Conservation (phyloP, 2,329 filamentous ascomycete species). For the Myrmaecium sp. region DNA sequence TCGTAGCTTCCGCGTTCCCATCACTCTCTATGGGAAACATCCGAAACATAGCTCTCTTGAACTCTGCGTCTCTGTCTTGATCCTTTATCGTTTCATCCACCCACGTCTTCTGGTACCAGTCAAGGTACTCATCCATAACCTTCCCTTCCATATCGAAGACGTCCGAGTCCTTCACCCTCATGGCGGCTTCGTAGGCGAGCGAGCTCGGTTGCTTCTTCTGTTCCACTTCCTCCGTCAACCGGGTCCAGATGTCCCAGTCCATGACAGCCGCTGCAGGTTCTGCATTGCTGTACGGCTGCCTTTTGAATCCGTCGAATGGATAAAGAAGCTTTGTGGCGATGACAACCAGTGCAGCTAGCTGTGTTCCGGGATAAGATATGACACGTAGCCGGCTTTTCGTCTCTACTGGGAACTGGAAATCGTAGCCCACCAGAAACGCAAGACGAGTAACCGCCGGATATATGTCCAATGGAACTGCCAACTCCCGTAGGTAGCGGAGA, state of each 20-base stretch:
- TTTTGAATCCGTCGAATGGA: slow-evolving; percentile 46
- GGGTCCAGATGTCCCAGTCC: slow-evolving; percentile 56
- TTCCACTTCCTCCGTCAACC: no score
- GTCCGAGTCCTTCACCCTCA: slow-evolving; percentile 42
- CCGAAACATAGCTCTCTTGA: slow-evolving; percentile 21
- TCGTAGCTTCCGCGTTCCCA: slow-evolving; percentile 3
- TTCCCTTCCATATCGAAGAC: slow-evolving; percentile 43
- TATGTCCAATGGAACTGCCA: slow-evolving; percentile 59
- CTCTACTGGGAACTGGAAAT: slow-evolving; percentile 38
- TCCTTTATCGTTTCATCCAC: slow-evolving; percentile 28
- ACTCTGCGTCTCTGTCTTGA: slow-evolving; percentile 20
- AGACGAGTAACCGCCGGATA: slow-evolving; percentile 44
- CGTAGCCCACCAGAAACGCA: slow-evolving; percentile 31
- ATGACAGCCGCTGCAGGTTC: slow-evolving; percentile 45
- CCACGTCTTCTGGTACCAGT: slow-evolving; percentile 60
- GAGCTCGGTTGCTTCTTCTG: neutral
- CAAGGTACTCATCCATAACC: slow-evolving; percentile 58
- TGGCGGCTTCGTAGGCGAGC: slow-evolving; percentile 20
- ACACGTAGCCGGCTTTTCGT: slow-evolving; percentile 4
- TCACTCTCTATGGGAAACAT: slow-evolving; percentile 22
- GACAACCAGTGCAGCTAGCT: slow-evolving; percentile 53
- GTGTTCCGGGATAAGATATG: slow-evolving; percentile 43
- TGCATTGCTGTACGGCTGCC: slow-evolving; percentile 31
- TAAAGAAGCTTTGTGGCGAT: slow-evolving; percentile 65
- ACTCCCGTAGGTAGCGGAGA: slow-evolving; percentile 50